Base-by-base conservation (phyloP, 2,329 filamentous ascomycete species). In the Endoconidiophora polonica region DNA sequence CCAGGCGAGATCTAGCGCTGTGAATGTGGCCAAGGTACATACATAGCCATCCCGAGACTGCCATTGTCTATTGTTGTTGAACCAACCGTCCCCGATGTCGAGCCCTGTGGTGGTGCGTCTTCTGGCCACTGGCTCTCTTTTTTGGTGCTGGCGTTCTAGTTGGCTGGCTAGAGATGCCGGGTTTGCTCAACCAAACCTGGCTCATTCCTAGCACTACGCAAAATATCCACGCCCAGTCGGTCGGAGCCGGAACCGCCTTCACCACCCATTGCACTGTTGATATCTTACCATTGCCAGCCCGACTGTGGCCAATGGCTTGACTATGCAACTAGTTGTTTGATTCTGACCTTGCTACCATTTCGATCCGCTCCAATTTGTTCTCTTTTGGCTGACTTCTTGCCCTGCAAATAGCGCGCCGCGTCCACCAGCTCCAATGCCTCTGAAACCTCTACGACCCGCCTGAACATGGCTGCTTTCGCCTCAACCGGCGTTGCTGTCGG, bases 401-500 rank as follows among this genome's bases (percentile, higher is more conserved):
- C 47, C 20, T 24, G 18, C 12, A 44, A 50, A 45, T 58, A 81
- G 78, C 77, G 77, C 68, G 70, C 76, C 58, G 71, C 75, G 56
- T 90, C 86, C 62, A 81, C 84, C 61, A 79, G 78, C 69, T 82
- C 82, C 67, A 73, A 77, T 65, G 77, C 83, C 66, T 73, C 77
- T 66, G 77, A 81, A 63, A 65, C 67, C 56, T 82, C 85, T 61
- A 74, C 83, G 61, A 81, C 84, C 68, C 81, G 81, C 69, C 74
- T 91, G 67, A 95, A 90, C 69, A 74, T 88, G 61, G 83, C 88
- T 65, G 86, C 86, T 63, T 77, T 79, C 62, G 85, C 84, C 64
- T 88, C 91, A 60, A 94, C 87, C 60, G 79, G 83, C 60, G 76
- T 87, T 63, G 86, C 90, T 61, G 73, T 86, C 68, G 88, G 87